Percentiles rank a stretch among this genome's conserved stretches.
These are phyloP conservation scores for Amanita brunnescens DNA, from an alignment of 768 basidiomycete genomes.

Conservation along the genomic window DNA sequence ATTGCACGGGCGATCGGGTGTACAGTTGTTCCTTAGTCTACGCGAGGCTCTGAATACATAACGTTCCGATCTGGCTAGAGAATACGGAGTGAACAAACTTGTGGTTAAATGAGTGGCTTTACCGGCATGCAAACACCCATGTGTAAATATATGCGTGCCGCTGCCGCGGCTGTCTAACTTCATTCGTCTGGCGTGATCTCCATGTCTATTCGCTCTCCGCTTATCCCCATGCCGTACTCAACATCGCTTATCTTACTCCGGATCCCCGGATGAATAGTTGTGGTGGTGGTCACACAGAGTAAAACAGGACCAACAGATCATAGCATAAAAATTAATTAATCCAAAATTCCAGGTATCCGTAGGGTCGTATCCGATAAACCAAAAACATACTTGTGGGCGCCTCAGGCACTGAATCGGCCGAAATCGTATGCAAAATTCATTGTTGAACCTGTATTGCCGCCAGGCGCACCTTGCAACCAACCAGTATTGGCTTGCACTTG, in stretches of 20 bases:
- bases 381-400: slow-evolving; percentile 5
- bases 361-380: too few species aligned
- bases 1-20: neutral
- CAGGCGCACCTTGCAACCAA: neutral
- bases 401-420: slow-evolving; percentile 11
- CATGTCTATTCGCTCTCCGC: too few species aligned
- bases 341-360: neutral
- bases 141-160: too few species aligned
- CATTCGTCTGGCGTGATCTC: too few species aligned
- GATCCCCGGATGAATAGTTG: neutral
- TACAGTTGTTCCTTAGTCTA: neutral
- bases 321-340: slow-evolving; percentile 5
- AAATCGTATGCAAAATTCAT: slow-evolving; percentile 13
- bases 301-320: neutral
- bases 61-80: too few species aligned
- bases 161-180: too few species aligned
- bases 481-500: neutral
- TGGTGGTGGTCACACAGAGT: neutral
- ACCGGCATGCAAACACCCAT: too few species aligned
- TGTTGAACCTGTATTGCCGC: slow-evolving; percentile 2
- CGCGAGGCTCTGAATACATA: neutral
- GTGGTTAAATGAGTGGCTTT: too few species aligned
- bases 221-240: too few species aligned
- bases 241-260: neutral
- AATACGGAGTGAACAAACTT: too few species aligned